Evolutionary conservation across 768 basidiomycete genomes (phyloP).

Genomic region (Coprinopsis cinerea): DNA sequence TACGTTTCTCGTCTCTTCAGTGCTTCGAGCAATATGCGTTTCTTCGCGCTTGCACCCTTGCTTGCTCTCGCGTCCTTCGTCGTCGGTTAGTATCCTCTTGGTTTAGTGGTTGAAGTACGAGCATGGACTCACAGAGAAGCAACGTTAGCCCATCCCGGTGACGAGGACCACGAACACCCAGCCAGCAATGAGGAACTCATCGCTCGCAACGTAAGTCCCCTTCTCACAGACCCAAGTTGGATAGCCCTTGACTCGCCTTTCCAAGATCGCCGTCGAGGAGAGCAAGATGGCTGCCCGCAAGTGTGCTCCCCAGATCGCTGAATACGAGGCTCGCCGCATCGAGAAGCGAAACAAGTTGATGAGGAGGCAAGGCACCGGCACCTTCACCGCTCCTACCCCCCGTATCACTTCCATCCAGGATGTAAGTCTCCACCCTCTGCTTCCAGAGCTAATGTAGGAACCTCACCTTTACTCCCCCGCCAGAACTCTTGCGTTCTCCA

Average conservation of each 20-base stretch:
- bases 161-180: neutral
- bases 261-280: slow-evolving; percentile 1
- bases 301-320: slow-evolving; percentile 7
- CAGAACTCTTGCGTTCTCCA: slow-evolving; percentile 51
- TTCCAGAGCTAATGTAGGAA: neutral
- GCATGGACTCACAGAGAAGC: neutral
- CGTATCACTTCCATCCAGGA: slow-evolving; percentile 8
- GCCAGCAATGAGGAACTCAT: slow-evolving; percentile 1
- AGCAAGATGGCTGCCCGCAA: slow-evolving; percentile 8
- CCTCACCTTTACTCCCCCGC: slow-evolving; percentile 19
- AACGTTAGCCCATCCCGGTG: neutral
- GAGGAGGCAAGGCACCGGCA: slow-evolving; percentile 9
- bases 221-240: neutral
- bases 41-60: slow-evolving; percentile 5
- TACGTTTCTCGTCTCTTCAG: neutral
- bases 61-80: slow-evolving; percentile 5
- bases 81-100: slow-evolving; percentile 1
- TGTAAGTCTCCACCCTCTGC: neutral
- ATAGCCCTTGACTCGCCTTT: neutral
- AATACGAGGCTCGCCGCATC: slow-evolving; percentile 8
- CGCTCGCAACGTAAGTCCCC: slow-evolving; percentile 3
- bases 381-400: slow-evolving; percentile 7
- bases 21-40: slow-evolving; percentile 4
- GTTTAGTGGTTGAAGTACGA: too few relatives aligned
- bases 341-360: slow-evolving; percentile 9